Conservation (phyloP, 305 asterid species). For the Rubia balearica region DNA sequence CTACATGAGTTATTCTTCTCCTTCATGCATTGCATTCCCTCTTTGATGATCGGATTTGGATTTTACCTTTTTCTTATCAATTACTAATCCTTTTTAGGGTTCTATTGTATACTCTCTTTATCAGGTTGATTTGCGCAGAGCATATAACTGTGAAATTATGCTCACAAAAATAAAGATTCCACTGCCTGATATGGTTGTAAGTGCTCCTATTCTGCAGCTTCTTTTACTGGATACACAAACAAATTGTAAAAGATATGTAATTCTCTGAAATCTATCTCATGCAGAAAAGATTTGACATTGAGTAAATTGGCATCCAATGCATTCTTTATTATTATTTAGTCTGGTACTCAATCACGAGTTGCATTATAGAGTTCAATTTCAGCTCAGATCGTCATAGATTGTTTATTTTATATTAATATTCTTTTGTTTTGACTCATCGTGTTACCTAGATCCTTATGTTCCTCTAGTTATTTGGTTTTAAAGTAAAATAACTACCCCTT, state of each 20-base stretch:
- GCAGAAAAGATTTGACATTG: neutral
- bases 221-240: neutral
- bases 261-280: neutral
- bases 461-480: neutral
- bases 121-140: constrained; percentile 93
- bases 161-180: constrained; percentile 93
- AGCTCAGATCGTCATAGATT: neutral
- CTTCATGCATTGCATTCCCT: too few species aligned
- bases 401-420: neutral
- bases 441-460: neutral
- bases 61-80: neutral
- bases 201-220: constrained; percentile 22
- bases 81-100: constrained; percentile 5
- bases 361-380: neutral
- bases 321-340: neutral
- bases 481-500: neutral
- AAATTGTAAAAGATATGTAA: neutral
- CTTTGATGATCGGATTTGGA: neutral
- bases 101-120: constrained; percentile 17
- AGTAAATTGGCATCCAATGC: neutral
- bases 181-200: constrained; percentile 89
- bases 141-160: constrained; percentile 98
- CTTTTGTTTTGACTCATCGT: constrained; percentile 4
- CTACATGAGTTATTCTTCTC: neutral
- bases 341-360: neutral